Evolutionary conservation across 495 filamentous ascomycete genomes (phyloP), one percentile per base, ranked within the genome.

Genomic region (Neurospora sp.): DNA sequence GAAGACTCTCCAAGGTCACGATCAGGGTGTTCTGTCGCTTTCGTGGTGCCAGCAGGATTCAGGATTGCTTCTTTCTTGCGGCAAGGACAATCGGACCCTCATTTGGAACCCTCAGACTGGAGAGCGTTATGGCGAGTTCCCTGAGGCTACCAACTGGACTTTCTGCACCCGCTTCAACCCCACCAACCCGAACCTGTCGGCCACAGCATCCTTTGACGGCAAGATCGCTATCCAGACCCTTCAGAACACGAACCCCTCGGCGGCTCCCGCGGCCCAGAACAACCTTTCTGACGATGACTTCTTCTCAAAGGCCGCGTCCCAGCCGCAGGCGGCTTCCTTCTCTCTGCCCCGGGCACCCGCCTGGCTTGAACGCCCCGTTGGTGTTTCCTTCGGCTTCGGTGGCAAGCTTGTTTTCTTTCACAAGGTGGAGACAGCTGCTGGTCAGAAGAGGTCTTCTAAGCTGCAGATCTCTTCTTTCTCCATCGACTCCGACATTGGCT

Each of bases 61-160:
- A 16, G 93, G 97, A 76, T 85, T 99, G 68, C 85, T 99, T 68
- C 87, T 99, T 42, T 98, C 96, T 14, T 97, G 91, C 74, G 96
- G 96, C 69, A 98, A 97, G 83, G 96, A 99, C 82, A 98, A 98
- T 75, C 89, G 93, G 75, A 97, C 94, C 1, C 87, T 98, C 71
- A 92, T 94, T 73, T 99, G 96, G 96, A 98, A 98, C 81, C 92
- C 96, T 1, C 93, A 96, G 76, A 96, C 90, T 6, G 94, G 94
- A 65, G 89, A 93, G 78, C 83, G 86, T 6, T 92, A 93, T 68
- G 96, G 96, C 72, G 94, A 98, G 82, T 97, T 98, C 81, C 93
- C 95, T 14, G 92, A 97, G 75, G 96, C 97, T 71, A 97, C 95
- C 44, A 98, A 98, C 81, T 98, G 96, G 96, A 97, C 94, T 2